These are phyloP conservation scores for Myxozyma vanderwaltii DNA, from an alignment of 805 yeast genomes.

Conservation along the genomic window DNA sequence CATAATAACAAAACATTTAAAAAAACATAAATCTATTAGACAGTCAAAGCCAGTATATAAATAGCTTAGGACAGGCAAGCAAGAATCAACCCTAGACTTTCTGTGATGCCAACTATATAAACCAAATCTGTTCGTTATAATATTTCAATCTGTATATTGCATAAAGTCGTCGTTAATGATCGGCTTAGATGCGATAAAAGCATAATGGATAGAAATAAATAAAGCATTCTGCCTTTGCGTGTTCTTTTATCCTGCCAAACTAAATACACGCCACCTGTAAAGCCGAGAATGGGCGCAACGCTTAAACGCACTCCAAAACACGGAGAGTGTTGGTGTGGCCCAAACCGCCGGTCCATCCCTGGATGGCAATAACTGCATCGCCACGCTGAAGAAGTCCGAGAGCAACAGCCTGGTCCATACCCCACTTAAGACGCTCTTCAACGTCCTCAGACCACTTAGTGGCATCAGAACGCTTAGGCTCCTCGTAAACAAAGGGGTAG, in stretches of 20 bases:
- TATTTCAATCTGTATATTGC: no score
- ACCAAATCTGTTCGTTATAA: no score
- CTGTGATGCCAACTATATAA: no score
- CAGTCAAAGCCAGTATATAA: neutral
- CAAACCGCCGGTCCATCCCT: slow-evolving; percentile 98
- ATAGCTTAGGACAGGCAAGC: neutral
- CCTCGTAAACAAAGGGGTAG: slow-evolving; percentile 87
- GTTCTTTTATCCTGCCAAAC: neutral
- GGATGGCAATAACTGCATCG: slow-evolving; percentile 89
- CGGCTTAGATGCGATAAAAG: no score
- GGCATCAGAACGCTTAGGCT: slow-evolving; percentile 52
- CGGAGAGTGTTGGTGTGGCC: slow-evolving; percentile 99
- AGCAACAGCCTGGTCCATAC: slow-evolving; percentile 83
- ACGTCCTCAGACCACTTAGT: slow-evolving; percentile 96
- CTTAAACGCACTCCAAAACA: slow-evolving; percentile 55
- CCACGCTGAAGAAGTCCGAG: slow-evolving; percentile 85
- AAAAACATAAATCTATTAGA: neutral
- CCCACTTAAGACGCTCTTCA: slow-evolving; percentile 91
- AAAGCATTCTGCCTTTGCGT: no score
- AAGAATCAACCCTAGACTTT: neutral
- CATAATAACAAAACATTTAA: neutral
- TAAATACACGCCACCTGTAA: neutral
- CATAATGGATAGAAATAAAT: no score
- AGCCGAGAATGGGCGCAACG: neutral
- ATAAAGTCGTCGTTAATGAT: no score